These are phyloP conservation scores for Cystobasidium ongulense DNA, from an alignment of 768 basidiomycete genomes.

Conservation along the genomic window DNA sequence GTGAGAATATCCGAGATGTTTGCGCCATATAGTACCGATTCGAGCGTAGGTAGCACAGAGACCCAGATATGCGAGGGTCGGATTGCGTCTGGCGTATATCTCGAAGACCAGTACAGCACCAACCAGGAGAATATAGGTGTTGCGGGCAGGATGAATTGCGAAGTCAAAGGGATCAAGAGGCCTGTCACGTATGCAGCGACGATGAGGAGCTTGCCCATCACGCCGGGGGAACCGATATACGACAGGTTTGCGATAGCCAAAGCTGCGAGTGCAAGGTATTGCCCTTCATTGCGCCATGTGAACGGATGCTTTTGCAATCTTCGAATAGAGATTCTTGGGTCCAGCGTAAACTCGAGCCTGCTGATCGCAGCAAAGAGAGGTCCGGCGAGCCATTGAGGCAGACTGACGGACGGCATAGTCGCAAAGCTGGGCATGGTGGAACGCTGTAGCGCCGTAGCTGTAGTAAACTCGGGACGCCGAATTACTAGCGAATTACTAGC, in stretches of 20 bases:
- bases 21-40: constrained; percentile 89
- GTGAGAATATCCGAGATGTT: constrained; percentile 97
- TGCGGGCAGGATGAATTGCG: constrained; percentile 55
- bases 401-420: constrained; percentile 5
- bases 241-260: constrained; percentile 33
- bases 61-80: constrained; percentile 75
- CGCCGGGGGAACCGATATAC: constrained; percentile 29
- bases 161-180: constrained; percentile 73
- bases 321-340: constrained; percentile 32
- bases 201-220: constrained; percentile 53
- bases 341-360: constrained; percentile 39
- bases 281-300: constrained; percentile 37
- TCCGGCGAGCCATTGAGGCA: constrained; percentile 11
- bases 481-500: background rate
- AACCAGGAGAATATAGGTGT: constrained; percentile 79
- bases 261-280: constrained; percentile 38
- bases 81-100: constrained; percentile 63
- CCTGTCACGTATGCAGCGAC: constrained; percentile 51
- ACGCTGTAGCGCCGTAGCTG: background rate
- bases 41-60: constrained; percentile 83
- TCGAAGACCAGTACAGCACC: constrained; percentile 73
- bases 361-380: constrained; percentile 34
- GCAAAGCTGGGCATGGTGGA: constrained; percentile 11
- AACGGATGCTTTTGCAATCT: constrained; percentile 35
- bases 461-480: background rate